Percentiles rank a stretch among this genome's conserved stretches.
These are phyloP conservation scores for Botrytis sinoallii DNA, from an alignment of 2,329 filamentous ascomycete species.

Conservation along the genomic window DNA sequence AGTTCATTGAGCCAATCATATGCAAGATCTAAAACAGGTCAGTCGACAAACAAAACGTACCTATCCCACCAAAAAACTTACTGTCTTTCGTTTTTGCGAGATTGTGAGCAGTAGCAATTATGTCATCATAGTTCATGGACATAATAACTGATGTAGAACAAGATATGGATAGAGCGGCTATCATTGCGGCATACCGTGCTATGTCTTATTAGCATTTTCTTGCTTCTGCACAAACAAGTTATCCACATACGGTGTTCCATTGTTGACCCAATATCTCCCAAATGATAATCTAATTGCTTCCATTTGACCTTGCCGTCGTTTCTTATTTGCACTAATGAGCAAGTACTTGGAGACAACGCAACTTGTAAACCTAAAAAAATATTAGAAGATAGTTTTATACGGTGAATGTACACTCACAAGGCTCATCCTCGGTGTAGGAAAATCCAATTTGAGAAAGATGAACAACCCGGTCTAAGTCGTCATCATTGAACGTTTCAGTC, in stretches of 20 bases:
- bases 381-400: slow-evolving; percentile 3
- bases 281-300: slow-evolving; percentile 52
- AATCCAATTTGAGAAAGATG: slow-evolving; percentile 78
- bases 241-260: slow-evolving; percentile 48
- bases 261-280: slow-evolving; percentile 48
- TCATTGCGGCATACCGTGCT: slow-evolving; percentile 55
- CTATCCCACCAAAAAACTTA: slow-evolving; percentile 22
- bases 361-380: slow-evolving; percentile 51
- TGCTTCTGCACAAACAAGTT: background rate
- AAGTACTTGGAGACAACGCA: slow-evolving; percentile 59
- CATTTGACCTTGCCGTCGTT: slow-evolving; percentile 59
- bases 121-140: slow-evolving; percentile 61
- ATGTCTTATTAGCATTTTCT: slow-evolving; percentile 26
- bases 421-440: slow-evolving; percentile 61
- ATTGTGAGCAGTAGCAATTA: slow-evolving; percentile 60
- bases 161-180: slow-evolving; percentile 58
- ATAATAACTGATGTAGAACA: slow-evolving; percentile 48
- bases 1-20: slow-evolving; percentile 64
- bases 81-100: slow-evolving; percentile 28
- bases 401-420: slow-evolving; percentile 50
- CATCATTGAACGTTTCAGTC: slow-evolving; percentile 62
- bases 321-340: slow-evolving; percentile 55
- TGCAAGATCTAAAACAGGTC: slow-evolving; percentile 50
- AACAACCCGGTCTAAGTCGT: slow-evolving; percentile 62
- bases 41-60: background rate